Percentiles rank a stretch among this genome's conserved stretches.
Conservation (phyloP, 169 alveolate genomes). For the Cryptosporidium bovis region DNA sequence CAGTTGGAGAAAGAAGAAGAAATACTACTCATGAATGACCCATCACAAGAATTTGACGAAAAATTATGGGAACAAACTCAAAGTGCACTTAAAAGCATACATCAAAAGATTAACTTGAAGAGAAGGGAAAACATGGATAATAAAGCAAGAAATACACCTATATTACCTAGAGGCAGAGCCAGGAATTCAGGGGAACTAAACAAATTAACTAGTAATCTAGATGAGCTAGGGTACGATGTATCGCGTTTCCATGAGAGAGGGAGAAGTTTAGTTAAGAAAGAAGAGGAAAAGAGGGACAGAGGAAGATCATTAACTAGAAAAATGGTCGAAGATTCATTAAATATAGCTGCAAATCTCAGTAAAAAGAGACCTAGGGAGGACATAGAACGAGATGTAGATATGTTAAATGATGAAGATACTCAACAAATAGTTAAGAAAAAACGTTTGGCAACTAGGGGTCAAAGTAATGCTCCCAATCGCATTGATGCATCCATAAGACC, state of each 20-base stretch:
- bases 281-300: conserved; percentile 62
- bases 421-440: conserved; percentile 59
- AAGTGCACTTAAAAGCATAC: conserved; percentile 26
- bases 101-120: conserved; percentile 42
- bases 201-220: conserved; percentile 57
- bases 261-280: conserved; percentile 44
- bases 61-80: conserved; percentile 61
- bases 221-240: conserved; percentile 34
- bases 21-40: conserved; percentile 83
- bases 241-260: conserved; percentile 60
- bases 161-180: conserved; percentile 71
- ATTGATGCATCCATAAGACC: conserved; percentile 70
- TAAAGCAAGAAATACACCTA: conserved; percentile 70
- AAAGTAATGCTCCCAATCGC: conserved; percentile 61
- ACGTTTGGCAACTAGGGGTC: conserved; percentile 73
- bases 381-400: conserved; percentile 13
- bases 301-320: conserved; percentile 69
- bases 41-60: conserved; percentile 80
- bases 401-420: conserved; percentile 11
- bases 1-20: conserved; percentile 97
- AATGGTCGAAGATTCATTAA: background rate
- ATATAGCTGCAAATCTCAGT: background rate
- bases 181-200: conserved; percentile 43
- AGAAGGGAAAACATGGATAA: conserved; percentile 71
- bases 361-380: conserved; percentile 31